These are phyloP conservation scores for Zymoseptoria brevis DNA, from an alignment of 2,329 filamentous ascomycete species.

Conservation along the genomic window DNA sequence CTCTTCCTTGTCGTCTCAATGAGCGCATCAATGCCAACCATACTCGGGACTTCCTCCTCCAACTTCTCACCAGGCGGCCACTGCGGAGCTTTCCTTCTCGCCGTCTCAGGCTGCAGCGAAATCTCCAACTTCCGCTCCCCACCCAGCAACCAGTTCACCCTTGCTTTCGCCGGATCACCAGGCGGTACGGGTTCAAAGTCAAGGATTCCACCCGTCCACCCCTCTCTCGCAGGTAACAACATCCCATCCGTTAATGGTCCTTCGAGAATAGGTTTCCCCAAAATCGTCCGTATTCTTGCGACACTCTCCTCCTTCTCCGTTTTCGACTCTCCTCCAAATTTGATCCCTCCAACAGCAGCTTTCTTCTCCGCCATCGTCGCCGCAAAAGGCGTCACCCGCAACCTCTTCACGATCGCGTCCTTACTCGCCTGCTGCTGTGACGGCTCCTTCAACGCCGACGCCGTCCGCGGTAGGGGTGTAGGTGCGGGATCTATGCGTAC, in stretches of 20 bases:
- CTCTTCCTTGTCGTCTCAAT: conserved; percentile 66
- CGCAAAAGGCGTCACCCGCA: conserved; percentile 78
- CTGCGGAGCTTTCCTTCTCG: conserved; percentile 49
- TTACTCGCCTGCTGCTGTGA: conserved; percentile 31
- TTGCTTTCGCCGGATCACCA: conserved; percentile 40
- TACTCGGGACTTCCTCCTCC: conserved; percentile 45
- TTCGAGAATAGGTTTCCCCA: conserved; percentile 62
- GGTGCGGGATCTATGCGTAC: conserved; percentile 80
- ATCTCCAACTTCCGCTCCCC: conserved; percentile 65
- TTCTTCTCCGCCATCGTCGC: conserved; percentile 47
- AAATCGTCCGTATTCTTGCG: conserved; percentile 64
- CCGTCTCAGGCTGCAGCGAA: conserved; percentile 67
- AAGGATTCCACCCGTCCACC: conserved; percentile 78
- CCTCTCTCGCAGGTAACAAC: conserved; percentile 57
- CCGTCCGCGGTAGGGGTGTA: conserved; percentile 57
- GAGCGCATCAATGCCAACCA: conserved; percentile 79
- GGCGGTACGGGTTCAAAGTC: conserved; percentile 59
- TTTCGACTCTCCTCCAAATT: conserved; percentile 81
- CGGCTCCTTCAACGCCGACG: conserved; percentile 37
- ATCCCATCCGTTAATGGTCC: conserved; percentile 88
- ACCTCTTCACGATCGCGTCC: conserved; percentile 48
- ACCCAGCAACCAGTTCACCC: conserved; percentile 63
- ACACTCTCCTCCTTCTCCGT: conserved; percentile 70
- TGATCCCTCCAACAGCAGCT: conserved; percentile 50
- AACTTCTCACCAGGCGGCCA: conserved; percentile 50